Evolutionary conservation across 805 yeast genomes (phyloP), one percentile per base, ranked within the genome.

Genomic region (Candida manassasensis): DNA sequence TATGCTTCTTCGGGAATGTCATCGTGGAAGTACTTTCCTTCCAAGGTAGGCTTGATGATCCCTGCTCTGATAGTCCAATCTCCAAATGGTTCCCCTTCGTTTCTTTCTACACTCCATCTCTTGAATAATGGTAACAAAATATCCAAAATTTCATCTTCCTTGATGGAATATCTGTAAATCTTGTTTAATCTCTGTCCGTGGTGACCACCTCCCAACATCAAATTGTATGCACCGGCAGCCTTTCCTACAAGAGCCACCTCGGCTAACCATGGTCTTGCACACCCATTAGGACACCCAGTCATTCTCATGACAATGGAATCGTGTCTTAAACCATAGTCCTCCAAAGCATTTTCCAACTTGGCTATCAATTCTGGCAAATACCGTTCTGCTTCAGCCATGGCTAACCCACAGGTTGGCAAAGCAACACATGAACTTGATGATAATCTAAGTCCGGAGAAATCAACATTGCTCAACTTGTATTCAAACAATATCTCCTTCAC

Each of bases 241-340:
- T 90, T 90, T 59, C 97, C 97, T 39, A 90, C 94, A 40, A 88
- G 72, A 0, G 97, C 97, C 39, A 90, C 79, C 61, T 90, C 97
- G 4, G 97, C 97, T 34, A 90, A 67, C 97, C 97, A 90, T 19
- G 97, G 97, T 61, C 97, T 80, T 16, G 97, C 93, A 71, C 97
- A 90, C 48, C 97, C 97, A 60, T 90, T 90, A 37, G 97, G 97
- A 73, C 97, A 90, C 38, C 97, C 97, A 19, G 97, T 90, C 97
- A 90, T 89, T 69, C 97, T 79, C 95, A 90, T 84, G 16, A 88
- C 95, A 47, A 90, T 75, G 6, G 95, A 81, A 62, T 90, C 97
- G 52, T 88, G 96, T 55, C 95, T 83, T 50, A 90, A 74, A 6
- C 97, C 97, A 46, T 80, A 79, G 53, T 88, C 95, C 63, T 90